Evolutionary conservation across 371 early-diverging fungal genomes (phyloP), one percentile per base, ranked within the genome.

Genomic region (Circinella umbellata): DNA sequence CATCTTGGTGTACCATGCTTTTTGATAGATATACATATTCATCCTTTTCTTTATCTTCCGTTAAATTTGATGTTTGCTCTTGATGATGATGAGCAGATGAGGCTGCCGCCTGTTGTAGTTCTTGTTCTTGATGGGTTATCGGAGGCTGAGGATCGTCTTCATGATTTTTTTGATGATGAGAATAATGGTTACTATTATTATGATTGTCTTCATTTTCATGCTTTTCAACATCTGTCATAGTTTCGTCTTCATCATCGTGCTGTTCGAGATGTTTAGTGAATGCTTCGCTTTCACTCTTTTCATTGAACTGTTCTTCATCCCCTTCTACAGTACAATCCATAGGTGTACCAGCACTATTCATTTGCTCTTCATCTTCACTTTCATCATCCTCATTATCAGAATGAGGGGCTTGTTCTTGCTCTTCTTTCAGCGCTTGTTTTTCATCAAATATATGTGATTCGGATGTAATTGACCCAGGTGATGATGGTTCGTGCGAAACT

Each of bases 261-360:
- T 27, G 27, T 27, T 27, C 27, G 27, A 27, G 27, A 34, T 66
- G 66, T 35, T 64, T 61, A 6, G 14, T 39, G 6, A 20, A 27
- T 15, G 49, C 47, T 47, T 62, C 49, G 27, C 60, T 13, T 36
- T 70, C 53, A n/a, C 36, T 55, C 27, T 69, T 51, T 59, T 61
- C 48, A 13, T 62, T 18, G 17, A 37, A 61, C 17, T 54, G 54
- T 13, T 57, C 57, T 14, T 73, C 63, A 54, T 66, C 69, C 14
- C 59, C 64, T 27, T 74, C 74, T 18, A 49, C 64, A 36, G 53
- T 70, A 42, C 64, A 74, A 61, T 74, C 74, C 74, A 74, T 74
- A 6, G 74, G 74, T n/a, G 74, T 73, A 7, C 73, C 73, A 4
- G 66, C 69, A 10, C 69, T 38, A 38, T 20, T 42, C 37, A 55